Conservation (phyloP, 352 stramenopile species). For the Halophytophthora batemanensis region DNA sequence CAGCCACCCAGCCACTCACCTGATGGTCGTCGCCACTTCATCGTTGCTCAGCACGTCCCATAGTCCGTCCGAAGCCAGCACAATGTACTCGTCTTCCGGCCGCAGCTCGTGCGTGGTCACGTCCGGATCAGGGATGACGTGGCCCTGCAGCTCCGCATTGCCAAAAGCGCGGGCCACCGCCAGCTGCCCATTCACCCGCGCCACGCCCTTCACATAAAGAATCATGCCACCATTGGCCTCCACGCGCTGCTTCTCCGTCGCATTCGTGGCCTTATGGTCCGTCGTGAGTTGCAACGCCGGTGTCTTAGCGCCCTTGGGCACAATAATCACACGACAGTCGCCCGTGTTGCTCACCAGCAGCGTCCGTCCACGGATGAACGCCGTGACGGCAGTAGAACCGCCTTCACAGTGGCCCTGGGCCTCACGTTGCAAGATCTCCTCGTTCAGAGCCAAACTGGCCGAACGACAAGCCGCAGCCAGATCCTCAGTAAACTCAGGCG, state of each 20-base stretch:
- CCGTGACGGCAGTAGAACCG: conserved; percentile 56
- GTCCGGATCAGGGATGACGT: conserved; percentile 63
- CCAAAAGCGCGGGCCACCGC: conserved; percentile 72
- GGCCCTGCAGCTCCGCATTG: conserved; percentile 54
- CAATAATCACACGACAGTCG: conserved; percentile 70
- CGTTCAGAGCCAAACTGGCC: conserved; percentile 60
- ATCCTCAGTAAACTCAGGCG: conserved; percentile 42
- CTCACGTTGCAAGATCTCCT: conserved; percentile 62
- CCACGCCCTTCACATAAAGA: conserved; percentile 70
- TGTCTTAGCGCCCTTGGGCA: conserved; percentile 29
- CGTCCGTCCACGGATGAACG: conserved; percentile 49
- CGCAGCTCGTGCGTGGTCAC: conserved; percentile 49
- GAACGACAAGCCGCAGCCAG: conserved; percentile 34
- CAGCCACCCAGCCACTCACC: conserved; percentile 25
- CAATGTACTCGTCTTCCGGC: conserved; percentile 66
- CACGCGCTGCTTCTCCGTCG: conserved; percentile 60
- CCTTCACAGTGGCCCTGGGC: conserved; percentile 44
- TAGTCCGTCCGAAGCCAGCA: conserved; percentile 72
- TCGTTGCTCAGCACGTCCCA: conserved; percentile 79
- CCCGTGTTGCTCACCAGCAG: conserved; percentile 72
- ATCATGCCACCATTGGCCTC: conserved; percentile 69
- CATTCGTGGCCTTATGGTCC: conserved; percentile 75
- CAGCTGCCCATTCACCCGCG: conserved; percentile 65
- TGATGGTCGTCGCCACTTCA: conserved; percentile 53
- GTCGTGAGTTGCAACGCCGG: conserved; percentile 50